Base-by-base conservation (phyloP, 441 rosid genomes). In the Bocquillonia castaneifolia region DNA sequence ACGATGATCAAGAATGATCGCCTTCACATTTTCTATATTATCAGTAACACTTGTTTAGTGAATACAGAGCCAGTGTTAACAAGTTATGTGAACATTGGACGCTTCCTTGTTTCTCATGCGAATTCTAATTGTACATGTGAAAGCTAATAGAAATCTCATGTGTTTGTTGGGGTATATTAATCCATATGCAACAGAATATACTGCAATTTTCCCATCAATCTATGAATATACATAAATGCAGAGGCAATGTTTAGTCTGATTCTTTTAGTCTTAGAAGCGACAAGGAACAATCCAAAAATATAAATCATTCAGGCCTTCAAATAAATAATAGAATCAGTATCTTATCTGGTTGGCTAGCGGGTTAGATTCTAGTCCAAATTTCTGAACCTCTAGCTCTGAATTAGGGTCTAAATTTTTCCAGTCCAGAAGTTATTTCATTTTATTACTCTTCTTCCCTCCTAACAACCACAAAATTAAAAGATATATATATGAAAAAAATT, bases 381-480 rank as follows among this genome's bases (percentile, higher is more conserved):
- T 61, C 36, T 23, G 6, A 42, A 12, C 13, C 40, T n/a, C n/a
- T n/a, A n/a, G n/a, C 25, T 22, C 17, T 10, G 1, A 10, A 22
- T 63, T 40, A 22, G 3, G 14, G 50, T 8, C 34, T 9, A 23
- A 52, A 1, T 1, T 42, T 39, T 23, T 36, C 66, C 52, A 14
- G 39, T 28, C 40, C 23, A 3, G 58, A 63, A 62, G 32, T 72
- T 50, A 37, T 1, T 5, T 22, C 20, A 0, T 12, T 1, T 4
- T 34, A 37, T 36, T 59, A 18, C 47, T 22, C 0, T 44, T 18
- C 18, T 26, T 36, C 13, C 28, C 53, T 58, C 53, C 64, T 44
- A 10, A 18, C 63, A 32, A 51, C 80, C 78, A 74, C 62, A 54
- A 72, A 20, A 60, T 52, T 34, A 12, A 60, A 9, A 39, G 8